phyloP scores from a whole-genome alignment of 2,329 filamentous ascomycete genomes.

The Clonostachys byssicola region DNA sequence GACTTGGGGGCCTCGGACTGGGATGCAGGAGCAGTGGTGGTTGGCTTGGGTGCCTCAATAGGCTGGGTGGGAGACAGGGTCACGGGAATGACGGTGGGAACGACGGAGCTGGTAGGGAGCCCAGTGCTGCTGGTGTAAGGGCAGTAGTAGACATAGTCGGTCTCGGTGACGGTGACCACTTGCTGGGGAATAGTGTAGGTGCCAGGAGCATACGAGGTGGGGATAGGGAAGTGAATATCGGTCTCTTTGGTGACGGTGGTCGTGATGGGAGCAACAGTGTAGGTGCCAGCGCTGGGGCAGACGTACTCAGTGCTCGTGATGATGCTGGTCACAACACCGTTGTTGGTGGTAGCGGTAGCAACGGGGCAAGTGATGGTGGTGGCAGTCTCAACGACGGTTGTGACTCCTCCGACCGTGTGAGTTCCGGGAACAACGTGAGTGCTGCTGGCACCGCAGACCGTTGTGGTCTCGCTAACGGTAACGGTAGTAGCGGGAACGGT shows the following conservation, averaged over 20 bases:
- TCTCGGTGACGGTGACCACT: slow-evolving; percentile 65
- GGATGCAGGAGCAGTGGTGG: slow-evolving; percentile 5
- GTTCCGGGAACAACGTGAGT: slow-evolving; percentile 60
- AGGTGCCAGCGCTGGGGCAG: slow-evolving; percentile 70
- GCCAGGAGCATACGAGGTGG: slow-evolving; percentile 61
- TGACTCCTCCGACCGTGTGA: slow-evolving; percentile 69
- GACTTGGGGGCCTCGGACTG: slow-evolving; percentile 6
- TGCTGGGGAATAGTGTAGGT: slow-evolving; percentile 68
- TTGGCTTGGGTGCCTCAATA: slow-evolving; percentile 9
- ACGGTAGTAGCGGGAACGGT: slow-evolving; percentile 72
- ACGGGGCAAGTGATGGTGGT: slow-evolving; percentile 70
- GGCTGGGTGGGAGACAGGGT: slow-evolving; percentile 11
- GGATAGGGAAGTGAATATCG: slow-evolving; percentile 60
- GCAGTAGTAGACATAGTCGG: slow-evolving; percentile 66
- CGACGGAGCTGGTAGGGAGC: slow-evolving; percentile 16
- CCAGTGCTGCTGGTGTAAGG: slow-evolving; percentile 62
- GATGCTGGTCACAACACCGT: slow-evolving; percentile 56
- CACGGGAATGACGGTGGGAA: slow-evolving; percentile 14
- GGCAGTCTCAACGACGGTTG: slow-evolving; percentile 60
- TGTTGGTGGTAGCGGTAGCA: slow-evolving; percentile 57
- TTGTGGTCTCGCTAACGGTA: slow-evolving; percentile 62
- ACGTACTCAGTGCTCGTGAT: slow-evolving; percentile 68
- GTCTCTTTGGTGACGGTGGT: slow-evolving; percentile 52
- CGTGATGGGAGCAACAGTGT: slow-evolving; percentile 68
- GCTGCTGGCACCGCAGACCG: slow-evolving; percentile 59